Conservation (phyloP, 345 rosid species). For the Populus tremula region DNA sequence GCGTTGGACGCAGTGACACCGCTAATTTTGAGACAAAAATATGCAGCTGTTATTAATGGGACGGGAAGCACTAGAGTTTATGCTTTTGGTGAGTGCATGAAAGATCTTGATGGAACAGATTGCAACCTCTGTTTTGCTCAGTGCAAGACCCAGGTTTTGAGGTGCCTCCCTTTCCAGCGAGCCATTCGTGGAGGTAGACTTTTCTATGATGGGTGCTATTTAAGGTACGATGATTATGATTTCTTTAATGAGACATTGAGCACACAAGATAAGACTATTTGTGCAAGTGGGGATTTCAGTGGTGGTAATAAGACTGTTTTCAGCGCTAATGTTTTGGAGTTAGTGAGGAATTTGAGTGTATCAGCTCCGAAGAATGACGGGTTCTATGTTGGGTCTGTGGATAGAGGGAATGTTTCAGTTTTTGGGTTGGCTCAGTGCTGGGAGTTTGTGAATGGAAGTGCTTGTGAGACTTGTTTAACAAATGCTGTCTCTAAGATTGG, state of each 20-base stretch:
- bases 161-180: constrained; percentile 64
- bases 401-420: constrained; percentile 52
- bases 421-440: constrained; percentile 92
- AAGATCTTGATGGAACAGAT: constrained; percentile 61
- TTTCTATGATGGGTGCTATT: constrained; percentile 69
- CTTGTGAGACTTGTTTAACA: constrained; percentile 51
- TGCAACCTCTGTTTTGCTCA: constrained; percentile 80
- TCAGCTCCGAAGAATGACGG: constrained; percentile 51
- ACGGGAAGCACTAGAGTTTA: constrained; percentile 53
- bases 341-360: constrained; percentile 56
- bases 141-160: constrained; percentile 63
- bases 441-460: constrained; percentile 49
- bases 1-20: constrained; percentile 49
- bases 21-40: constrained; percentile 32
- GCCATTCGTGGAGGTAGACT: constrained; percentile 73
- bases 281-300: constrained; percentile 40
- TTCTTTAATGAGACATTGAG: constrained; percentile 62
- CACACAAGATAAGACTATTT: constrained; percentile 37
- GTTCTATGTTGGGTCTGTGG: constrained; percentile 58
- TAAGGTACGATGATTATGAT: constrained; percentile 70
- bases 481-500: constrained; percentile 39
- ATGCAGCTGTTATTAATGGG: constrained; percentile 44
- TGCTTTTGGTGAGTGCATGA: constrained; percentile 76
- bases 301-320: constrained; percentile 51
- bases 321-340: constrained; percentile 37